phyloP scores from a whole-genome alignment of 495 filamentous ascomycete species.

The Pseudevernia furfuracea region DNA sequence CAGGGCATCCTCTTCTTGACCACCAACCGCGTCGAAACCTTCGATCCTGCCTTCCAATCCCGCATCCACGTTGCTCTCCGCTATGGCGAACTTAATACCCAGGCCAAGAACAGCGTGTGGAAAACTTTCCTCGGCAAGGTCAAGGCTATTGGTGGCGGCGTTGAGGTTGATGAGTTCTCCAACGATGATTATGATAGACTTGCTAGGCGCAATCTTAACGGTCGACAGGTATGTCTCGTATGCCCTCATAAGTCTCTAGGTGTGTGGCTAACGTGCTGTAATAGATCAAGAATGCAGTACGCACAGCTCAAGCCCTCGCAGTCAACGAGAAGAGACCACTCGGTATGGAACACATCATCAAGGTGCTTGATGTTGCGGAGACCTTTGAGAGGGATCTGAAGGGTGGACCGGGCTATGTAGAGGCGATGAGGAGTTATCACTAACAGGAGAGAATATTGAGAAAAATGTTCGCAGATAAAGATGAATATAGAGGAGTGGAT shows the following conservation, averaged over 20 bases:
- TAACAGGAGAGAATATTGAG: constrained; percentile 1
- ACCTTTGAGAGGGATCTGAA: constrained; percentile 72
- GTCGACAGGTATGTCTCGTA: constrained; percentile 44
- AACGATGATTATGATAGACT: constrained; percentile 62
- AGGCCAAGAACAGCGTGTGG: constrained; percentile 79
- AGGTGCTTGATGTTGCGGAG: constrained; percentile 73
- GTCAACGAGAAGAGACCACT: constrained; percentile 65
- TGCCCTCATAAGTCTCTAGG: neutral
- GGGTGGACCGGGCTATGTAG: constrained; percentile 52
- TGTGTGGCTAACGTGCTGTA: neutral
- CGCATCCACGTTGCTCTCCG: constrained; percentile 69
- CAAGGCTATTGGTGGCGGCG: constrained; percentile 49
- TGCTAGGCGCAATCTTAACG: constrained; percentile 68
- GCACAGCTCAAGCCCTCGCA: constrained; percentile 78
- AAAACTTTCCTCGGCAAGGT: constrained; percentile 74
- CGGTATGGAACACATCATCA: constrained; percentile 73
- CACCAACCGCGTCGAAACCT: constrained; percentile 70
- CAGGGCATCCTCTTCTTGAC: constrained; percentile 76
- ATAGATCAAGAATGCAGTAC: constrained; percentile 88
- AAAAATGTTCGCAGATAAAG: neutral
- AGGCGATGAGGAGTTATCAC: constrained; percentile 21
- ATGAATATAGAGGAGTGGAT: neutral
- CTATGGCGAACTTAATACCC: constrained; percentile 67
- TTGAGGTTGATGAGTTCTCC: constrained; percentile 54
- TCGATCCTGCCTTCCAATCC: constrained; percentile 60